Evolutionary conservation across 805 yeast species (phyloP).

Genomic region (Monosporozyma siamensis): DNA sequence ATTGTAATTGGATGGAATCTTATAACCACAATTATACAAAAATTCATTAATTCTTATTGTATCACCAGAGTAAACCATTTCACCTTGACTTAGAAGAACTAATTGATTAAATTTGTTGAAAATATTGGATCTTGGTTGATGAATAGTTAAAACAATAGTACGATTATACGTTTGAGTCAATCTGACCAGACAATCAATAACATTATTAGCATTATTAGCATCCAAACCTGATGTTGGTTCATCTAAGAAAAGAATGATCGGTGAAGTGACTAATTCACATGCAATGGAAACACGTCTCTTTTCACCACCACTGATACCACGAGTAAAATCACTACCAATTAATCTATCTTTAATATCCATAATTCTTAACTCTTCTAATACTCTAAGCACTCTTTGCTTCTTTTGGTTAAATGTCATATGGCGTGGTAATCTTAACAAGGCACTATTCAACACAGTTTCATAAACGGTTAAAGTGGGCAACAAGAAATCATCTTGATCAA

Average conservation of each 20-base stretch:
- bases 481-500: conserved; percentile 88
- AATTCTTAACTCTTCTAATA: conserved; percentile 77
- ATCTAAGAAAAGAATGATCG: conserved; percentile 72
- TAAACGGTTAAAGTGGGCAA: conserved; percentile 91
- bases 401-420: conserved; percentile 67
- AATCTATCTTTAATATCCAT: conserved; percentile 71
- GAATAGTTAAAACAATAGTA: conserved; percentile 87
- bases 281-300: conserved; percentile 88
- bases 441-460: conserved; percentile 90
- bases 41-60: conserved; percentile 65
- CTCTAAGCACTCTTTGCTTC: conserved; percentile 71
- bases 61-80: conserved; percentile 80
- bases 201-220: conserved; percentile 86
- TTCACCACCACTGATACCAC: conserved; percentile 84
- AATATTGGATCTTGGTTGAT: conserved; percentile 94
- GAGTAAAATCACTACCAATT: conserved; percentile 78
- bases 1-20: conserved; percentile 83
- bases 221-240: conserved; percentile 96
- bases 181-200: conserved; percentile 72
- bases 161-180: conserved; percentile 74
- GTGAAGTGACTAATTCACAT: conserved; percentile 84
- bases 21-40: conserved; percentile 64
- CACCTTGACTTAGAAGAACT: conserved; percentile 73
- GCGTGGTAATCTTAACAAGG: conserved; percentile 76
- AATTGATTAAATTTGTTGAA: conserved; percentile 84